A percentile compares a stretch with the other conserved stretches of the same genome.
phyloP scores from a whole-genome alignment of 2,329 filamentous ascomycete species.

The Ascochyta rabiei region DNA sequence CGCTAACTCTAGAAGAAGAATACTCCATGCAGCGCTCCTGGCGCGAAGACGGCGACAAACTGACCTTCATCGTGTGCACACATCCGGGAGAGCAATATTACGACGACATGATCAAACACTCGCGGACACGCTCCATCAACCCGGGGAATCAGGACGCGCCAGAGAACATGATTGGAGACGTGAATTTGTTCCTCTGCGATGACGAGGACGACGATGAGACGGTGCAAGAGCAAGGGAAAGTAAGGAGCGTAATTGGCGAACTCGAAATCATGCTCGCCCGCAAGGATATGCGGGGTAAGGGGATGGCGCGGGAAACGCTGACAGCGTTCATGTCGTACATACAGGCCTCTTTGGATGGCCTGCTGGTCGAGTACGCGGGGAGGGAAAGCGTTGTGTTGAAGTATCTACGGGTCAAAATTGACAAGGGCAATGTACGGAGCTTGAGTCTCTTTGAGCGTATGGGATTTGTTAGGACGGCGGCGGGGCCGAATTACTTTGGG shows the following conservation, averaged over 20 bases:
- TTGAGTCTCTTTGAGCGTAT: slow-evolving; percentile 65
- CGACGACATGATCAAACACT: neutral
- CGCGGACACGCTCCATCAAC: slow-evolving; percentile 1
- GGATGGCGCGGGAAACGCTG: slow-evolving; percentile 70
- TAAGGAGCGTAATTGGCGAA: slow-evolving; percentile 64
- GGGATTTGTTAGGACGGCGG: slow-evolving; percentile 60
- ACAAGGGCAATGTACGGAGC: slow-evolving; percentile 61
- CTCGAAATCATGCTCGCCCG: slow-evolving; percentile 86
- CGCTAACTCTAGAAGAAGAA: slow-evolving; percentile 78
- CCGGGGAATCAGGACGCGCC: slow-evolving; percentile 58
- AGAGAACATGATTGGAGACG: slow-evolving; percentile 55
- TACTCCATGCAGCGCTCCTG: slow-evolving; percentile 90
- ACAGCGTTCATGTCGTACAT: slow-evolving; percentile 74
- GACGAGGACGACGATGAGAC: slow-evolving; percentile 32
- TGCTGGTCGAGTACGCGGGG: slow-evolving; percentile 63
- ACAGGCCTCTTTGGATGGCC: slow-evolving; percentile 54
- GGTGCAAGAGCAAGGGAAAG: neutral
- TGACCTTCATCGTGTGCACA: slow-evolving; percentile 85
- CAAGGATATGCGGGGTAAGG: slow-evolving; percentile 61
- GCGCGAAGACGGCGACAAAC: slow-evolving; percentile 80
- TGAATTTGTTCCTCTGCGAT: slow-evolving; percentile 72
- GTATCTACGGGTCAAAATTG: slow-evolving; percentile 68
- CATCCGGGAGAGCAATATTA: neutral
- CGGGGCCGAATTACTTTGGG: slow-evolving; percentile 68
- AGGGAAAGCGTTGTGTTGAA: slow-evolving; percentile 35